Evolutionary conservation across 2,329 filamentous ascomycete species (phyloP).

Genomic region (Monilinia aucupariae): DNA sequence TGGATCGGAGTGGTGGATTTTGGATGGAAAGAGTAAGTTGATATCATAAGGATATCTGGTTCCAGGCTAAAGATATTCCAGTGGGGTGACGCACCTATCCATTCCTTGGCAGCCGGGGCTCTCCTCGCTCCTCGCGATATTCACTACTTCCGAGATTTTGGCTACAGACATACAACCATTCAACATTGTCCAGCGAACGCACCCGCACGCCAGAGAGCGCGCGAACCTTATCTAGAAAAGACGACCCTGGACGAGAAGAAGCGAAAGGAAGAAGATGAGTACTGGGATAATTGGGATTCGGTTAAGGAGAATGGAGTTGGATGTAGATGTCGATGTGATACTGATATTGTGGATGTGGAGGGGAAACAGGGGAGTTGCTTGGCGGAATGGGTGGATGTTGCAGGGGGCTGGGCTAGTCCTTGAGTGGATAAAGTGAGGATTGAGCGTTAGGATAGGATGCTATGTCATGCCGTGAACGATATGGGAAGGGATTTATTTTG

Average conservation of each 20-base stretch:
- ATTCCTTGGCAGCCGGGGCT: slow-evolving; percentile 89
- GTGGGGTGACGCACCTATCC: slow-evolving; percentile 98
- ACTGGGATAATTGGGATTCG: slow-evolving; percentile 84
- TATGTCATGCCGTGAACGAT: slow-evolving; percentile 4
- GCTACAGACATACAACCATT: slow-evolving; percentile 96
- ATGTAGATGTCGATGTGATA: slow-evolving; percentile 93
- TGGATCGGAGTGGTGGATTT: slow-evolving; percentile 96
- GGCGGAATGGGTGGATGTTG: slow-evolving; percentile 94
- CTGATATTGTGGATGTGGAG: slow-evolving; percentile 95
- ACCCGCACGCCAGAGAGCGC: slow-evolving; percentile 75
- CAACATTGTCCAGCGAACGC: slow-evolving; percentile 98
- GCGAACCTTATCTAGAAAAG: slow-evolving; percentile 73
- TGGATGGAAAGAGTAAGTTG: slow-evolving; percentile 91
- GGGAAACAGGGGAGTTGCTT: slow-evolving; percentile 95
- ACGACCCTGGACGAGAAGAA: slow-evolving; percentile 78
- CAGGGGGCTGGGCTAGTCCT: slow-evolving; percentile 73
- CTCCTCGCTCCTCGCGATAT: slow-evolving; percentile 78
- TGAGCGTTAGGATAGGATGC: slow-evolving; percentile 3
- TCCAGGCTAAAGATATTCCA: slow-evolving; percentile 38
- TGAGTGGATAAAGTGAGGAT: slow-evolving; percentile 23
- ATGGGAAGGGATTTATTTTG: neutral
- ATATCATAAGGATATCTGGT: slow-evolving; percentile 7
- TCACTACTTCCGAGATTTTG: slow-evolving; percentile 98
- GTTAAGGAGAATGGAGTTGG: slow-evolving; percentile 95
- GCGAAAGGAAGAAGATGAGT: slow-evolving; percentile 86